These are phyloP conservation scores for Echria macrotheca DNA, from an alignment of 495 filamentous ascomycete genomes.

Conservation along the genomic window DNA sequence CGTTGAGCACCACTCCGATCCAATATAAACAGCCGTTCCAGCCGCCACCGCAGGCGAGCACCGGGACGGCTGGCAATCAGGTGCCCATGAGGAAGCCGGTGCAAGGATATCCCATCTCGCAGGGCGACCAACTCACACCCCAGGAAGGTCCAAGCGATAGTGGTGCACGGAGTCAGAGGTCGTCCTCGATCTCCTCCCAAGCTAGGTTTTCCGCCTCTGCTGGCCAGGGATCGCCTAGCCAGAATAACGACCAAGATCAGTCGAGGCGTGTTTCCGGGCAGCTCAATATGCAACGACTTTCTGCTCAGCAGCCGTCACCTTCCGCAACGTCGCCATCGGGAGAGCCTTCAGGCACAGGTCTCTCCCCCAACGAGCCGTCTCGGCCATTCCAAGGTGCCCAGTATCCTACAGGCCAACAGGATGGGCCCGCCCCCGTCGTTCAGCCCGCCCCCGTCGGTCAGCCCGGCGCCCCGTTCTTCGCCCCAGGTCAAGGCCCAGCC, in stretches of 20 bases:
- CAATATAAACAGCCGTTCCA: conserved; percentile 16
- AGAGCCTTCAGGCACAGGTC: no score
- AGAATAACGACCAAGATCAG: neutral
- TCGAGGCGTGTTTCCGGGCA: neutral
- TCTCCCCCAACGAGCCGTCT: no score
- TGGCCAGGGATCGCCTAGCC: neutral
- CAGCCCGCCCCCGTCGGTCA: neutral
- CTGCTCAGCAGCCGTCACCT: conserved; percentile 4
- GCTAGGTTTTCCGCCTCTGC: neutral
- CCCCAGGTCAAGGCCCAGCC: neutral
- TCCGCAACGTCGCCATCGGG: no score
- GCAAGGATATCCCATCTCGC: no score
- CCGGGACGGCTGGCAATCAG: conserved; percentile 7
- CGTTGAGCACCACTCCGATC: conserved; percentile 18
- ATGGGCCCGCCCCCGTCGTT: no score
- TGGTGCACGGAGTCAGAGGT: neutral
- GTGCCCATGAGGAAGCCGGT: conserved; percentile 10
- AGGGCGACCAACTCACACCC: neutral
- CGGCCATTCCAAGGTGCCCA: no score
- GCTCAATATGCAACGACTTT: conserved; percentile 1
- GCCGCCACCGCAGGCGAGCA: conserved; percentile 1
- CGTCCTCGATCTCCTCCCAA: conserved; percentile 1
- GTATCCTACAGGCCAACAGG: no score
- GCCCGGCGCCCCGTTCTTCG: neutral
- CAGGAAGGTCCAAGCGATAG: neutral